Percentiles rank a stretch among this genome's conserved stretches.
phyloP scores from a whole-genome alignment of 176 grass and related monocot genomes.

The Eragrostis curvula region DNA sequence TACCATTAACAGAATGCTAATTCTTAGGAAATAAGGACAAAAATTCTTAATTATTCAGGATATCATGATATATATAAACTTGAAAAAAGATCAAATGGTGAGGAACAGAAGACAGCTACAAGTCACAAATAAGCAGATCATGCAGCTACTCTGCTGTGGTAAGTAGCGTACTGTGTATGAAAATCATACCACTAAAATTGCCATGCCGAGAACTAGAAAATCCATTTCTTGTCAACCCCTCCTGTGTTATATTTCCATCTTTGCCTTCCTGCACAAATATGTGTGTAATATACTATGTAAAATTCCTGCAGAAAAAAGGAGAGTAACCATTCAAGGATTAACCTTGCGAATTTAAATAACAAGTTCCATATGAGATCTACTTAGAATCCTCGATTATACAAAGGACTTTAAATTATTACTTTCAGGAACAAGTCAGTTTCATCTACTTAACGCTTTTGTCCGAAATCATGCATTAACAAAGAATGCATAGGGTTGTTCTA shows the following conservation, averaged over 20 bases:
- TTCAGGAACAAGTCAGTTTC: slow-evolving; percentile 4
- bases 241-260: slow-evolving; percentile 65
- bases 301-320: slow-evolving; percentile 65
- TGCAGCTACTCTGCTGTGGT: slow-evolving; percentile 15
- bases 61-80: slow-evolving; percentile 22
- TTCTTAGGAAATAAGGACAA: slow-evolving; percentile 24
- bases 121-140: slow-evolving; percentile 27
- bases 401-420: slow-evolving; percentile 1
- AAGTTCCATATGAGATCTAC: slow-evolving; percentile 16
- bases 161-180: slow-evolving; percentile 19
- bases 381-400: slow-evolving; percentile 14
- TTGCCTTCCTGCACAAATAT: slow-evolving; percentile 81
- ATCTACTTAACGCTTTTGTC: not conserved
- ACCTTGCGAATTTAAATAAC: slow-evolving; percentile 43
- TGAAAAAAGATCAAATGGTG: not conserved
- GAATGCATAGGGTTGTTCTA: slow-evolving; percentile 27
- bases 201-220: slow-evolving; percentile 74
- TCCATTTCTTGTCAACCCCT: slow-evolving; percentile 57
- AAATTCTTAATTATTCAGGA: slow-evolving; percentile 10
- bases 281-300: slow-evolving; percentile 62
- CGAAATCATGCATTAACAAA: not conserved
- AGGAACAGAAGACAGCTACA: slow-evolving; percentile 1
- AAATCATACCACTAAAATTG: slow-evolving; percentile 73
- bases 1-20: slow-evolving; percentile 33
- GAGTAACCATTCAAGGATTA: slow-evolving; percentile 65